Percentiles rank a stretch among this genome's conserved stretches.
Evolutionary conservation across 2,329 filamentous ascomycete genomes (phyloP).

Genomic region (Thelonectria discophora): DNA sequence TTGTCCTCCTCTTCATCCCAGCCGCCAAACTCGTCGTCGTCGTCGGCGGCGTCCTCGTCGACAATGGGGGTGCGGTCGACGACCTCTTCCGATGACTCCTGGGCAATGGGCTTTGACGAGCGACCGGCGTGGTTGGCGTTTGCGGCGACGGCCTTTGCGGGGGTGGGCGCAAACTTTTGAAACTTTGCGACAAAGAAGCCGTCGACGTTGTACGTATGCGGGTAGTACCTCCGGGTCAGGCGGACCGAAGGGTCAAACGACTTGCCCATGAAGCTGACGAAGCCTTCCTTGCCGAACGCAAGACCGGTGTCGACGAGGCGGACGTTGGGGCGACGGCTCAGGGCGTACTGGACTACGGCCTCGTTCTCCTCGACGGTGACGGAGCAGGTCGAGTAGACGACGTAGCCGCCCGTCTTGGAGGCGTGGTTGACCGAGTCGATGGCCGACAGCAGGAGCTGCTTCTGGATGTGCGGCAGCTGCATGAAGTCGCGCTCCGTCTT

Average conservation of each 20-base stretch:
- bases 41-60: conserved; percentile 57
- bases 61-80: conserved; percentile 76
- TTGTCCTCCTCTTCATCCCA: conserved; percentile 80
- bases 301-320: conserved; percentile 91
- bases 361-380: conserved; percentile 93
- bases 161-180: conserved; percentile 86
- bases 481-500: conserved; percentile 97
- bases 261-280: conserved; percentile 91
- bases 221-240: conserved; percentile 86
- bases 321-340: conserved; percentile 91
- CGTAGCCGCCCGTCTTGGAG: conserved; percentile 91
- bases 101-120: conserved; percentile 22
- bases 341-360: conserved; percentile 90
- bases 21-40: conserved; percentile 69
- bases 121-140: conserved; percentile 45
- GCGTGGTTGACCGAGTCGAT: conserved; percentile 94
- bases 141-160: conserved; percentile 56
- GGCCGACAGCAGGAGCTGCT: conserved; percentile 89
- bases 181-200: conserved; percentile 99
- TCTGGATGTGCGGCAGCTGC: conserved; percentile 90
- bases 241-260: conserved; percentile 87
- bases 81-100: conserved; percentile 52
- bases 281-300: conserved; percentile 90
- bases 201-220: conserved; percentile 93
- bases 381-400: conserved; percentile 96